Evolutionary conservation across 805 yeast species (phyloP).

Genomic region (Barnettozyma sp.): DNA sequence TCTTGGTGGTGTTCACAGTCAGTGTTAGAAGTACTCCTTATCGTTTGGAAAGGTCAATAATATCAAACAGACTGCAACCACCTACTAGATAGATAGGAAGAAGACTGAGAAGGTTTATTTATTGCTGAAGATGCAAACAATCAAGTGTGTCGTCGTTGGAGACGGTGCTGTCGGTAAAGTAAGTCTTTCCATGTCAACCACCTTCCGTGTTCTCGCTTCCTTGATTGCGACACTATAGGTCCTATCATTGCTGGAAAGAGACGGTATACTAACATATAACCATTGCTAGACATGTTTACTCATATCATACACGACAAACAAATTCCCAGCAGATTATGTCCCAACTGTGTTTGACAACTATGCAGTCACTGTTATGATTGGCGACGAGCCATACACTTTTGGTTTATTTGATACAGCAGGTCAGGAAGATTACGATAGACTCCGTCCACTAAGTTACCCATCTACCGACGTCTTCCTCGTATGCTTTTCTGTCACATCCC

Average conservation of each 20-base stretch:
- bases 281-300: slow-evolving; percentile 73
- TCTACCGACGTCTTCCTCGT: slow-evolving; percentile 95
- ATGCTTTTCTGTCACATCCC: slow-evolving; percentile 94
- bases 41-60: too few species aligned
- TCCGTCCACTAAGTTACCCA: slow-evolving; percentile 94
- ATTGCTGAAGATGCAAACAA: slow-evolving; percentile 39
- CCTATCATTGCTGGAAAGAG: too few species aligned
- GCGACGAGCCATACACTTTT: slow-evolving; percentile 95
- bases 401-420: slow-evolving; percentile 99
- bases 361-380: slow-evolving; percentile 92
- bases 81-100: too few species aligned
- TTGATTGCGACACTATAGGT: too few species aligned
- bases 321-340: slow-evolving; percentile 96
- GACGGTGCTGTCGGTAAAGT: slow-evolving; percentile 99
- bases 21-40: too few species aligned
- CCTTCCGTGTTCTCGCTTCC: background rate
- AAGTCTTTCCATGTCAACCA: slow-evolving; percentile 20
- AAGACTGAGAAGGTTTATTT: too few species aligned
- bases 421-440: slow-evolving; percentile 96
- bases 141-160: slow-evolving; percentile 97
- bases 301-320: slow-evolving; percentile 93
- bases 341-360: slow-evolving; percentile 98
- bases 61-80: too few species aligned
- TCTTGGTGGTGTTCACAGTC: too few species aligned
- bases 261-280: slow-evolving; percentile 12